These are phyloP conservation scores for Mortierella sp. DNA, from an alignment of 371 early-diverging fungal genomes.

Conservation along the genomic window DNA sequence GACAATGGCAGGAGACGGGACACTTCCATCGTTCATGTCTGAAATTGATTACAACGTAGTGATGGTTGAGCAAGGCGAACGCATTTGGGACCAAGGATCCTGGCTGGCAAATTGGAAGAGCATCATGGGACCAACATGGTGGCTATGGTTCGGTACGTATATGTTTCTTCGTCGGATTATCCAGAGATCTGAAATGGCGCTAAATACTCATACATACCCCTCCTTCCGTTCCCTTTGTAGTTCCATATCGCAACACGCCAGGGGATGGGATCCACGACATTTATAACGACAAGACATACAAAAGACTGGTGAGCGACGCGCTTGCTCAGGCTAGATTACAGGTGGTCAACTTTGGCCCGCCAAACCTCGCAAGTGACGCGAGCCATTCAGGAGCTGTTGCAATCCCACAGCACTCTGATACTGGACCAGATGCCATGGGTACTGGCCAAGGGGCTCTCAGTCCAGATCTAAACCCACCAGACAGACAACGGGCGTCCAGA, in stretches of 20 bases:
- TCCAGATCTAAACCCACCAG: neutral
- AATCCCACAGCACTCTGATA: neutral
- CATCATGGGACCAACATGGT: conserved; percentile 54
- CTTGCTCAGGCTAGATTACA: conserved; percentile 55
- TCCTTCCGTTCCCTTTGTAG: conserved; percentile 5
- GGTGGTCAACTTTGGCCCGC: conserved; percentile 24
- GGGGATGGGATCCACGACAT: conserved; percentile 65
- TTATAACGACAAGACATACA: conserved; percentile 60
- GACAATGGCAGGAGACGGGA: neutral
- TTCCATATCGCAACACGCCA: conserved; percentile 48
- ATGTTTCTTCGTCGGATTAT: neutral
- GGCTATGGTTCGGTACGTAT: conserved; percentile 56
- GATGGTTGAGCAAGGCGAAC: conserved; percentile 46
- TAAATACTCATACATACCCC: neutral
- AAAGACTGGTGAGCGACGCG: conserved; percentile 56
- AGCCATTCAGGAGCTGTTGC: neutral
- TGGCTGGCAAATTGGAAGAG: conserved; percentile 54
- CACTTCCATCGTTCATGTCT: conserved; percentile 13
- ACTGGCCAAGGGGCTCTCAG: neutral
- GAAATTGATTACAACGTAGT: conserved; percentile 42
- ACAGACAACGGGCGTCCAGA: neutral
- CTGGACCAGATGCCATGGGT: too few species aligned
- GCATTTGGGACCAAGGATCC: conserved; percentile 51
- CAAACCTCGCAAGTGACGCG: neutral
- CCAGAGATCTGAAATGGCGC: too few species aligned